Conservation (phyloP, 805 yeast species). For the Ogataea angusta region DNA sequence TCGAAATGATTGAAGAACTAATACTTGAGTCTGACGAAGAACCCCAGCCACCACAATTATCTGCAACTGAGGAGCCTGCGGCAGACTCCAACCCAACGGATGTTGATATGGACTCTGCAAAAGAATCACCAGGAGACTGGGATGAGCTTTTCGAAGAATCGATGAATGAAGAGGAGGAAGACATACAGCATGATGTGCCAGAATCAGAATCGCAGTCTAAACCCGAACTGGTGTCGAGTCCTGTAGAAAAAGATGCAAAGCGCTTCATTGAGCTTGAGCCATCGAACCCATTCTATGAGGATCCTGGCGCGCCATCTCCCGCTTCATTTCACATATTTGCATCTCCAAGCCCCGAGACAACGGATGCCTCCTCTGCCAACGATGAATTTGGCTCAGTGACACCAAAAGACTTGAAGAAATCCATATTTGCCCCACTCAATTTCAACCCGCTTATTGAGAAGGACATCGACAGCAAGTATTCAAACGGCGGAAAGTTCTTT, state of each 20-base stretch:
- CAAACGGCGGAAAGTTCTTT: slow-evolving; percentile 86
- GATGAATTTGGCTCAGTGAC: slow-evolving; percentile 20
- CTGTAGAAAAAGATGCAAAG: slow-evolving; percentile 3
- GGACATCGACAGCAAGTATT: slow-evolving; percentile 81
- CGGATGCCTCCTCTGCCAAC: slow-evolving; percentile 9
- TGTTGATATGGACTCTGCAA: slow-evolving; percentile 6
- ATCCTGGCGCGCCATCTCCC: slow-evolving; percentile 85
- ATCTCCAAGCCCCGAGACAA: slow-evolving; percentile 27
- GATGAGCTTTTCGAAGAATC: slow-evolving; percentile 30
- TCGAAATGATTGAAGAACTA: slow-evolving; percentile 30
- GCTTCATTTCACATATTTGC: slow-evolving; percentile 48
- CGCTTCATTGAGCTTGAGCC: slow-evolving; percentile 13
- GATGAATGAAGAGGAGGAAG: slow-evolving; percentile 11
- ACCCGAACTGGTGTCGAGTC: slow-evolving; percentile 7
- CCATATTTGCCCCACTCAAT: slow-evolving; percentile 77
- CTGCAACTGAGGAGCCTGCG: background rate
- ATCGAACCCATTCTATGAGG: slow-evolving; percentile 56
- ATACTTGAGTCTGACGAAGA: background rate
- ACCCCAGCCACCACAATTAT: too few species aligned
- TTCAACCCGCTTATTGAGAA: slow-evolving; percentile 78
- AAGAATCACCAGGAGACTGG: slow-evolving; percentile 28
- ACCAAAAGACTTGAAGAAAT: slow-evolving; percentile 42
- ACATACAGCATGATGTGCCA: slow-evolving; percentile 3
- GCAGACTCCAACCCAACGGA: background rate
- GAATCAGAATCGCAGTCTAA: slow-evolving; percentile 8